Conservation (phyloP, 768 basidiomycete species). For the Naematelia encephala region DNA sequence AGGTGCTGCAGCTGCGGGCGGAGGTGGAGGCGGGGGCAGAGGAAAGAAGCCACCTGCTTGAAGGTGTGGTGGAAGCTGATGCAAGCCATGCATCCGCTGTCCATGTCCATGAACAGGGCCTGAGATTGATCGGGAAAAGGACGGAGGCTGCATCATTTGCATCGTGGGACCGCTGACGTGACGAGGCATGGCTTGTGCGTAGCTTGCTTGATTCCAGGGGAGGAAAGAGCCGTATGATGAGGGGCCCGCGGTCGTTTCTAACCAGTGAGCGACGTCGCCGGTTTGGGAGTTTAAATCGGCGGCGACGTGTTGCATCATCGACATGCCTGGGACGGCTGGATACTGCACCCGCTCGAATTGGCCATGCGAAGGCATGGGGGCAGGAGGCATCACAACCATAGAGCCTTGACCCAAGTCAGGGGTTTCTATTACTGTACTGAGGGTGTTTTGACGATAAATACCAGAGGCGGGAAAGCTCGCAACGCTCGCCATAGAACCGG, state of each 20-base stretch:
- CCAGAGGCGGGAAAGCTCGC: conserved; percentile 17
- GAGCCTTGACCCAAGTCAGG: conserved; percentile 17
- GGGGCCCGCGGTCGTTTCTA: neutral
- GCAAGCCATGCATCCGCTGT: neutral
- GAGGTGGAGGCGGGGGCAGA: no score
- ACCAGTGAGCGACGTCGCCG: neutral
- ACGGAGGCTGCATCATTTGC: neutral
- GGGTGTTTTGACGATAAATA: conserved; percentile 15
- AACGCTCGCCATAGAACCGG: conserved; percentile 18
- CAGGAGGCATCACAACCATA: conserved; percentile 18
- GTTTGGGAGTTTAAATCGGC: neutral
- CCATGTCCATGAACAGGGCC: neutral
- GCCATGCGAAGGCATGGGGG: neutral
- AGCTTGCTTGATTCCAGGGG: neutral
- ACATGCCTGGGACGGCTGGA: conserved; percentile 9
- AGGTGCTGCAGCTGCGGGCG: neutral
- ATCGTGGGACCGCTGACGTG: neutral
- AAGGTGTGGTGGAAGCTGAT: neutral
- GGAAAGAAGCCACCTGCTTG: neutral
- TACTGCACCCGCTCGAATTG: conserved; percentile 7
- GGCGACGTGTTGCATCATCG: neutral
- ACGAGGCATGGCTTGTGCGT: neutral
- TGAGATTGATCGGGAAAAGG: neutral
- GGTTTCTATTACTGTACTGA: conserved; percentile 26
- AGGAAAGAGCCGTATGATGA: neutral